Percentiles rank a stretch among this genome's conserved stretches.
Conservation (phyloP, 2,329 filamentous ascomycete species). For the Scedosporium minutisporum region DNA sequence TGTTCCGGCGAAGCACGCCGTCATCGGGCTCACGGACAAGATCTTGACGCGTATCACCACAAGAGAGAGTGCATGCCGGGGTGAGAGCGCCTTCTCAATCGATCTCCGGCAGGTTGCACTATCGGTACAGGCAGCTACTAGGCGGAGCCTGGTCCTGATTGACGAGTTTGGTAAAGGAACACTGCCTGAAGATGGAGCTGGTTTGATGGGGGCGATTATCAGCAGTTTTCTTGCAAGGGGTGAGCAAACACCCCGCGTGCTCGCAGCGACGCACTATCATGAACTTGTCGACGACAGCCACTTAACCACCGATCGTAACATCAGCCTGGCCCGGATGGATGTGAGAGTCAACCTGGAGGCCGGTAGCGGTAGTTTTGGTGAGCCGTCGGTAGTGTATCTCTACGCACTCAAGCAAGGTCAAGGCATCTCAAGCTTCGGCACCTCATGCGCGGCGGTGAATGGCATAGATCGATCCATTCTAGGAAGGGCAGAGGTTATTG, state of each 20-base stretch:
- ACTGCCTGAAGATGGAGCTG: conserved; percentile 46
- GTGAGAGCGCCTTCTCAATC: conserved; percentile 58
- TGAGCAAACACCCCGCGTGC: conserved; percentile 40
- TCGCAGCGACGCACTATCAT: conserved; percentile 55
- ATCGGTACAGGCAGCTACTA: conserved; percentile 63
- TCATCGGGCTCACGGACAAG: conserved; percentile 81
- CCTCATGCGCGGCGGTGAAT: conserved; percentile 76
- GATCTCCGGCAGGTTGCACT: conserved; percentile 82
- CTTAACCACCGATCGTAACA: conserved; percentile 35
- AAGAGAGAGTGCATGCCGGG: conserved; percentile 48
- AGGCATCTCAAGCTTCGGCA: conserved; percentile 75
- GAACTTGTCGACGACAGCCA: conserved; percentile 63
- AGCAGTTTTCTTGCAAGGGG: conserved; percentile 42
- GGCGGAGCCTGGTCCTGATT: conserved; percentile 71
- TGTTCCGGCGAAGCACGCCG: conserved; percentile 69
- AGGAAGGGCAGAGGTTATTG: conserved; percentile 64
- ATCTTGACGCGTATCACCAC: conserved; percentile 82
- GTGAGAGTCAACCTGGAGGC: conserved; percentile 49
- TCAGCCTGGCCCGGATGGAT: conserved; percentile 64
- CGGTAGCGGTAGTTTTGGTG: conserved; percentile 34
- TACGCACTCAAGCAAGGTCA: conserved; percentile 61
- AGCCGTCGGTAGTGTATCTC: conserved; percentile 59
- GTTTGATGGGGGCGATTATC: conserved; percentile 47
- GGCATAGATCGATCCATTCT: conserved; percentile 67
- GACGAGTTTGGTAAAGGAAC: conserved; percentile 80